Evolutionary conservation across 2,329 filamentous ascomycete species (phyloP).

Genomic region (Colletotrichum cuscutae): DNA sequence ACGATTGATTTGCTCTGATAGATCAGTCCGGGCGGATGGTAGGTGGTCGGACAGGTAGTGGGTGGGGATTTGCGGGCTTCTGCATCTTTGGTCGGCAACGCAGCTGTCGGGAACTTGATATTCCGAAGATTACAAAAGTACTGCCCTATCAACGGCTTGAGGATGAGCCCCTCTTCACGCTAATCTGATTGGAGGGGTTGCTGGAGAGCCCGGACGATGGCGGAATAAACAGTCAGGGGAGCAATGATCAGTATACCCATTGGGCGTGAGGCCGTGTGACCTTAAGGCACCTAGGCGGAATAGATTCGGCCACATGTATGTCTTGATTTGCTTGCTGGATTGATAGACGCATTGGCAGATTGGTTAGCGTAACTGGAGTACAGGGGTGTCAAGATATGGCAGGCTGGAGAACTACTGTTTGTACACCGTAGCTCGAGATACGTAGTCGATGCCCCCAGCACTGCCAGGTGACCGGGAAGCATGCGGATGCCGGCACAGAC

Average conservation of each 20-base stretch:
- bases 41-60: neutral
- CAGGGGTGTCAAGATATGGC: no score
- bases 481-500: neutral
- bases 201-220: neutral
- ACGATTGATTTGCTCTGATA: slow-evolving; percentile 40
- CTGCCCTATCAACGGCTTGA: neutral
- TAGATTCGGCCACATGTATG: neutral
- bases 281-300: neutral
- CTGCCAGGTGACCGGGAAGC: neutral
- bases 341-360: no score
- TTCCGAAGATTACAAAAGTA: neutral
- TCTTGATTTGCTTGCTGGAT: no score
- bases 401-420: no score
- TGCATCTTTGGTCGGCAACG: neutral
- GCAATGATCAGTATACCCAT: neutral
- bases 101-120: neutral
- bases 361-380: no score
- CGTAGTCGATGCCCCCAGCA: neutral
- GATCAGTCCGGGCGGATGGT: no score
- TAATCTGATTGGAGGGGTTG: neutral
- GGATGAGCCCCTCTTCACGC: neutral
- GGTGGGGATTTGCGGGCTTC: neutral
- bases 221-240: neutral
- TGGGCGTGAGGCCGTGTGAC: no score
- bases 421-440: neutral